Evolutionary conservation across 495 filamentous ascomycete genomes (phyloP), one percentile per base, ranked within the genome.

Genomic region (Penicillium samsonianum): DNA sequence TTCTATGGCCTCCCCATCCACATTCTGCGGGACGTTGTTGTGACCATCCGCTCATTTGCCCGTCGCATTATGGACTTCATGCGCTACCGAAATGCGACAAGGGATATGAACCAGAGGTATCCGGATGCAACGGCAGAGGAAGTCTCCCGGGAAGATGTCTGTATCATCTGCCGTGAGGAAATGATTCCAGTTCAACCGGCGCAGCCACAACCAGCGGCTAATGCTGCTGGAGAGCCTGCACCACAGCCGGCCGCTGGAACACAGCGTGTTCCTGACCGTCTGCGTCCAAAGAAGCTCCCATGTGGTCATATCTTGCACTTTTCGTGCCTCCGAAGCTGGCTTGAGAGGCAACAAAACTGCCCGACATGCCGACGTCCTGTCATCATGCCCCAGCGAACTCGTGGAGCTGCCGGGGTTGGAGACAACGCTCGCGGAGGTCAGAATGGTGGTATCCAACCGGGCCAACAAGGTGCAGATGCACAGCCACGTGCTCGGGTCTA

Each of bases 341-440:
- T 98, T n/a, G 94, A 98, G 75, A 86, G 94, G 53, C 94, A 98
- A 70, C 95, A 98, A 70, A 92, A 94, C 22, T 98, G 94, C 71
- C 94, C 94, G 11, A 98, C 93, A 4, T 98, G 94, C 69, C 85
- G 94, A 55, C 81, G 90, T 30, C 83, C 94, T 20, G 95, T 98
- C 30, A 55, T 78, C 17, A 62, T 60, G 2, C 62, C 70, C 14
- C 68, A 72, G 44, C 64, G 70, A 28, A 63, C 63, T 38, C 65
- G 65, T 49, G 69, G 60, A 33, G 53, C 69, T 45, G 63, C 51
- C 20, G 71, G 55, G 14, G 62, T 62, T 23, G 65, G 44, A 25
- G 67, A 71, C 49, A 64, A 70, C 25, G 65, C 46, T 47, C 54
- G 63, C 28, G 71, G 59, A n/a, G 73, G 69, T 37, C 70, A 63